Evolutionary conservation across 1,284 basidiomycete genomes (phyloP).

Genomic region (Malassezia restricta): DNA sequence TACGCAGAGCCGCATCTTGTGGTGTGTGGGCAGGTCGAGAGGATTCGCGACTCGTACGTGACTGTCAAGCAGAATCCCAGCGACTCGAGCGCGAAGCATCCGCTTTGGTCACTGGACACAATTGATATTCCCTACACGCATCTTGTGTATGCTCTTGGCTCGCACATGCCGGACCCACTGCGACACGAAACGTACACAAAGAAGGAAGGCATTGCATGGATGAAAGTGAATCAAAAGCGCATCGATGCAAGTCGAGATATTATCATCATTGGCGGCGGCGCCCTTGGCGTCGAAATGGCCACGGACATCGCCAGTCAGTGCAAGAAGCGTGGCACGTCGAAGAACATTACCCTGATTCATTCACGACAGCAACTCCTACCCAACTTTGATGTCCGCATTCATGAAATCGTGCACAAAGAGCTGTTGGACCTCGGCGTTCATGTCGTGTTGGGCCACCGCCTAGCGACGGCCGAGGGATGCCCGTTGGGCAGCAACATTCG

Average conservation of each 20-base stretch:
- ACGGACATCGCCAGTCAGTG: constrained; percentile 36
- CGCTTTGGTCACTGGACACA: constrained; percentile 40
- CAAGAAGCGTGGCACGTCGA: constrained; percentile 11
- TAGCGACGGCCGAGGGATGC: constrained; percentile 39
- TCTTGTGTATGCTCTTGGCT: constrained; percentile 43
- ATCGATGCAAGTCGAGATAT: constrained; percentile 31
- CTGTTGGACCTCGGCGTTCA: constrained; percentile 38
- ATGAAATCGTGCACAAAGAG: constrained; percentile 29
- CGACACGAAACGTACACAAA: constrained; percentile 38
- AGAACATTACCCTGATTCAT: constrained; percentile 40
- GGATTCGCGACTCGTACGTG: constrained; percentile 35
- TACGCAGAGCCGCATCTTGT: constrained; percentile 34
- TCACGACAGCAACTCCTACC: constrained; percentile 39
- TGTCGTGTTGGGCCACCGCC: constrained; percentile 39
- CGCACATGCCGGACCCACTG: constrained; percentile 42
- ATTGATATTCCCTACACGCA: constrained; percentile 41
- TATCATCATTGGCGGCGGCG: constrained; percentile 43
- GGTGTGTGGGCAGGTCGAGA: constrained; percentile 34
- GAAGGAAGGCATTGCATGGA: constrained; percentile 31
- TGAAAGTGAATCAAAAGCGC: constrained; percentile 29
- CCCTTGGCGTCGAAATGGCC: constrained; percentile 41
- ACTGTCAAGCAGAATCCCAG: constrained; percentile 20
- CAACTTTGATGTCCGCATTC: constrained; percentile 39
- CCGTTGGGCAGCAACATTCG: constrained; percentile 31
- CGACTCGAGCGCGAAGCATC: constrained; percentile 14